A percentile compares a stretch with the other conserved stretches of the same genome.
phyloP scores from a whole-genome alignment of 306 rosid species.

The Prunus campanulata region DNA sequence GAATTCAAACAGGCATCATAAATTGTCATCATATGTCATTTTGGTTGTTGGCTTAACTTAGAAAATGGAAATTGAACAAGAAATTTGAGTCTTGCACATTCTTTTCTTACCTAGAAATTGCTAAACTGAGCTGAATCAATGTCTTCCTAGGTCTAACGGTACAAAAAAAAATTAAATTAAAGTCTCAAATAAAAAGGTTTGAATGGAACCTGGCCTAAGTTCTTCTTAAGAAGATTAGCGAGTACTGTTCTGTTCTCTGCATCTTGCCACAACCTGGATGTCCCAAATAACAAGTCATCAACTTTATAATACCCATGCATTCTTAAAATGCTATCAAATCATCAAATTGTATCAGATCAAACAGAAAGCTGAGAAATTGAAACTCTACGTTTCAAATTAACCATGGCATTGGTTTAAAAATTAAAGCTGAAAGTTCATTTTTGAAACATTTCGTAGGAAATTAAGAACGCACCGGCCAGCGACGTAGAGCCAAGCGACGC shows the following conservation, averaged over 20 bases:
- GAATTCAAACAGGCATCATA: background rate
- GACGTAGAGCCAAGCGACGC: slow-evolving; percentile 98
- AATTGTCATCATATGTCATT: background rate
- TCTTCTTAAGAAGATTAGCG: slow-evolving; percentile 58
- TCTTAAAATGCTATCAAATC: background rate
- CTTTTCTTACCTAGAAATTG: background rate
- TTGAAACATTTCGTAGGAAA: background rate
- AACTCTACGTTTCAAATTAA: background rate
- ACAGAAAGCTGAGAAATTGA: background rate
- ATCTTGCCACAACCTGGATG: slow-evolving; percentile 93
- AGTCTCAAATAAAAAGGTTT: no score
- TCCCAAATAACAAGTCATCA: background rate
- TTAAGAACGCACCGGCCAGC: slow-evolving; percentile 71
- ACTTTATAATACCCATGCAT: background rate
- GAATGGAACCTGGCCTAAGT: slow-evolving; percentile 60
- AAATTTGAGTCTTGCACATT: background rate
- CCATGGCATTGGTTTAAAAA: background rate
- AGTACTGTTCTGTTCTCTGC: slow-evolving; percentile 85
- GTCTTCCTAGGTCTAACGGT: background rate
- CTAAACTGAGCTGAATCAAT: background rate
- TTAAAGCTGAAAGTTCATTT: background rate
- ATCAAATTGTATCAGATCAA: background rate
- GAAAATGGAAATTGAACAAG: background rate
- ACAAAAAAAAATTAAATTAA: background rate
- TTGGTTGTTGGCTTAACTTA: background rate